phyloP scores from a whole-genome alignment of 2,329 filamentous ascomycete genomes.

The Cladobotryum mycophilum region DNA sequence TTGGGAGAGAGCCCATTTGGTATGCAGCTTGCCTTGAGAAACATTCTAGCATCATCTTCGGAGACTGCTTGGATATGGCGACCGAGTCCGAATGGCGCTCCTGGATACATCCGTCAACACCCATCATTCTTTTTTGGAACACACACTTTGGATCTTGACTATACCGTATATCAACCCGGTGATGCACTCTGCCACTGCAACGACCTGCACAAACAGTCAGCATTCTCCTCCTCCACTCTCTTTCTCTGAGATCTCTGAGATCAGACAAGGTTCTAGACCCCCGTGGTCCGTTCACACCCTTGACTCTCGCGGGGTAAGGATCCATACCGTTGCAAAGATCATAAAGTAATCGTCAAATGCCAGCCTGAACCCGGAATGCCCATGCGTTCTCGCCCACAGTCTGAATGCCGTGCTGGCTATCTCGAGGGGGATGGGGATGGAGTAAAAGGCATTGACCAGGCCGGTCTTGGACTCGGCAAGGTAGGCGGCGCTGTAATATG shows the following conservation, averaged over 20 bases:
- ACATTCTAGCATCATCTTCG: not conserved
- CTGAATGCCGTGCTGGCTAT: conserved; percentile 9
- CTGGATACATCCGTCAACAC: not conserved
- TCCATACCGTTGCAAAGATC: conserved; percentile 13
- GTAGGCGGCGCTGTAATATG: conserved; percentile 8
- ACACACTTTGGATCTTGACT: not conserved
- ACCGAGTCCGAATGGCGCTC: conserved; percentile 10
- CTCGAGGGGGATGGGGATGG: conserved; percentile 12
- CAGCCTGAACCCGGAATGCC: not conserved
- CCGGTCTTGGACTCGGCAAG: conserved; percentile 11
- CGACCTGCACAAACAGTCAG: not conserved
- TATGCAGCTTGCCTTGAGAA: not conserved
- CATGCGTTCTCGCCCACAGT: conserved; percentile 3
- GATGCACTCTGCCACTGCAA: conserved; percentile 6
- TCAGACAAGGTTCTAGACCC: no score
- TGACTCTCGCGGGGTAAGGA: not conserved
- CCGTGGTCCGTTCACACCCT: no score
- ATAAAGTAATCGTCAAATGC: conserved; percentile 14
- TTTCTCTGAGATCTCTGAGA: not conserved
- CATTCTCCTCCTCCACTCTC: not conserved
- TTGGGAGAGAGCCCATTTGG: no score
- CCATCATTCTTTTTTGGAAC: no score
- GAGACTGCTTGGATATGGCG: conserved; percentile 10
- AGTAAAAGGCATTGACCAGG: conserved; percentile 9
- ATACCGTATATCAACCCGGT: conserved; percentile 8